A percentile compares a stretch with the other conserved stretches of the same genome.
These are phyloP conservation scores for Lactifluus subvellereus DNA, from an alignment of 768 basidiomycete genomes.

Conservation along the genomic window DNA sequence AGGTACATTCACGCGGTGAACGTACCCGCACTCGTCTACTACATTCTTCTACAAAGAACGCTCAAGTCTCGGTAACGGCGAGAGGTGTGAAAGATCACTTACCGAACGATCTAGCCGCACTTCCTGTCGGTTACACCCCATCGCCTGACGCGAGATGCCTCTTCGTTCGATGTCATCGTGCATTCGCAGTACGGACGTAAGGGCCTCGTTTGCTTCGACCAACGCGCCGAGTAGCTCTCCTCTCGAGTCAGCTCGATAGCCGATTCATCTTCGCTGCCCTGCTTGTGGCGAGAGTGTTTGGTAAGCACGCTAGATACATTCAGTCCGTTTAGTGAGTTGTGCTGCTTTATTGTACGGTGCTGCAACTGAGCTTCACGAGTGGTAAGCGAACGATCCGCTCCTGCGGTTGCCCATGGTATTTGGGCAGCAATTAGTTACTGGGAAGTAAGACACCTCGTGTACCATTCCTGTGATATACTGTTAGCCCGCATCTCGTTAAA, in stretches of 20 bases:
- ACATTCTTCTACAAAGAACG: no score
- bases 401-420: conserved; percentile 91
- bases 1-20: no score
- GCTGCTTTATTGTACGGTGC: conserved; percentile 9
- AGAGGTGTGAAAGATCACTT: no score
- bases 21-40: no score
- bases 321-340: conserved; percentile 11
- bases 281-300: conserved; percentile 2
- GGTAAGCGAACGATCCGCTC: conserved; percentile 51
- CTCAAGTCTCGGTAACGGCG: no score
- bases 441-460: no score
- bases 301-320: neutral
- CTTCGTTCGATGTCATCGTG: conserved; percentile 77
- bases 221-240: conserved; percentile 61
- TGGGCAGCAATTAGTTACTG: conserved; percentile 79
- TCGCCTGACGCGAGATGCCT: conserved; percentile 52
- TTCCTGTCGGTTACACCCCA: conserved; percentile 68
- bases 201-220: no score
- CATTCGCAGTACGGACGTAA: no score
- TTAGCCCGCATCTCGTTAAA: neutral
- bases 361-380: conserved; percentile 16
- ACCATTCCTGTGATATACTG: conserved; percentile 60
- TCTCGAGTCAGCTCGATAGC: conserved; percentile 53
- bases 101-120: conserved; percentile 62
- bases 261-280: conserved; percentile 21